phyloP scores from a whole-genome alignment of 73 alveolate species.

The Paramecium tetraurelia region DNA sequence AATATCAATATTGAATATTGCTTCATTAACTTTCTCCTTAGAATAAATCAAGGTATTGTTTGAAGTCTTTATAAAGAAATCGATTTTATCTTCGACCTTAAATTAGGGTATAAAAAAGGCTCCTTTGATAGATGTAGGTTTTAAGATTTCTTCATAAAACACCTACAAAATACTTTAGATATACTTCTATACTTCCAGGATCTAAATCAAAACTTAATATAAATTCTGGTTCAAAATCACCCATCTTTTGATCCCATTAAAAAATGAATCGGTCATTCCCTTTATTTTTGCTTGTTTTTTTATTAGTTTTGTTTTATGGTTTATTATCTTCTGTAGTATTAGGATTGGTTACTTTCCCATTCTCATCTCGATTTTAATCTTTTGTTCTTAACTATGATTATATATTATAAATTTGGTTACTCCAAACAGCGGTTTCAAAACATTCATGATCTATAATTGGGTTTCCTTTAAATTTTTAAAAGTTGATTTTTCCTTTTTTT shows the following conservation, averaged over 20 bases:
- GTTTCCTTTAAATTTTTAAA: not conserved
- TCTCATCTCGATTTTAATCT: not conserved
- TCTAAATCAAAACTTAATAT: not conserved
- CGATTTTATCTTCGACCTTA: not conserved
- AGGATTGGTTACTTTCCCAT: not conserved
- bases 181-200: not conserved
- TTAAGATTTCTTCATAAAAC: not conserved
- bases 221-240: constrained; percentile 35
- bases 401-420: not conserved
- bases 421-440: not conserved
- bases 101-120: not conserved
- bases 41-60: not conserved
- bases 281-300: not conserved
- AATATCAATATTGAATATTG: not conserved
- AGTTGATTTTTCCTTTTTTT: not conserved
- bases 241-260: constrained; percentile 4
- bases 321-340: not conserved
- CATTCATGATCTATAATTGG: not conserved
- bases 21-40: constrained; percentile 4
- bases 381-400: not conserved
- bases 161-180: not conserved
- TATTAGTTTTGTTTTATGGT: not conserved
- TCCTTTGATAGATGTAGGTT: not conserved
- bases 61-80: not conserved
- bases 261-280: not conserved